Base-by-base conservation (phyloP, 2,329 filamentous ascomycete genomes). In the Trichoderma sp. region DNA sequence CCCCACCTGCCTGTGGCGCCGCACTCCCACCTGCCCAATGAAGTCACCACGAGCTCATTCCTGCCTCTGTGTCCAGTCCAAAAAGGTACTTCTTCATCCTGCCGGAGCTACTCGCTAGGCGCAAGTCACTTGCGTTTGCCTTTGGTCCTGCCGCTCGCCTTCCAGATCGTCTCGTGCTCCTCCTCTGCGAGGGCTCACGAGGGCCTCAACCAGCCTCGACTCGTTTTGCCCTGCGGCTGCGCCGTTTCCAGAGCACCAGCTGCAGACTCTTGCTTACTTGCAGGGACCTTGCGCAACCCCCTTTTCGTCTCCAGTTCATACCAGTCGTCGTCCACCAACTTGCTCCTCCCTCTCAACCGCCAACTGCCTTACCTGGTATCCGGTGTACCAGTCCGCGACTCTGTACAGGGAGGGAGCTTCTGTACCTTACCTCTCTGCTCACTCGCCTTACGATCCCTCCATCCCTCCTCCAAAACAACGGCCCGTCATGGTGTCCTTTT, bases 401-500 rank as follows among this genome's bases (percentile, higher is more conserved):
- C 34, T 14, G 12, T 4, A 39, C 34, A 10, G 9, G 12, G 12
- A 39, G 34, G 14, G 34, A 14, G 9, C 9, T 12, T 14, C 34
- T 14, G 34, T 10, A 10, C 14, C 34, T 39, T 4, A 3, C 14
- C 34, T 39, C 12, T 14, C 34, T 39, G 34, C 34, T 4, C 34
- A 14, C 9, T 4, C 34, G 14, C 9, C 34, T 34, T 34, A 43
- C 57, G n/a, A 30, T 51, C 21, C 34, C 19, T 60, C 3, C 19
- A 6, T 1, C 3, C 3, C 34, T 26, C 10, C 17, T 26, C 26
- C 30, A 7, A 19, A 39, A 14, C 47, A 50, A 21, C n/a, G 21
- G 45, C 45, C 44, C 69, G 77, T 70, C 67, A 95, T 95, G 91
- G 90, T 93, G 72, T 91, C 89, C 61, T 84, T 95, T 71, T 95